Conservation (phyloP, 148 eudicot genomes). For the Dianthus caryophyllus region DNA sequence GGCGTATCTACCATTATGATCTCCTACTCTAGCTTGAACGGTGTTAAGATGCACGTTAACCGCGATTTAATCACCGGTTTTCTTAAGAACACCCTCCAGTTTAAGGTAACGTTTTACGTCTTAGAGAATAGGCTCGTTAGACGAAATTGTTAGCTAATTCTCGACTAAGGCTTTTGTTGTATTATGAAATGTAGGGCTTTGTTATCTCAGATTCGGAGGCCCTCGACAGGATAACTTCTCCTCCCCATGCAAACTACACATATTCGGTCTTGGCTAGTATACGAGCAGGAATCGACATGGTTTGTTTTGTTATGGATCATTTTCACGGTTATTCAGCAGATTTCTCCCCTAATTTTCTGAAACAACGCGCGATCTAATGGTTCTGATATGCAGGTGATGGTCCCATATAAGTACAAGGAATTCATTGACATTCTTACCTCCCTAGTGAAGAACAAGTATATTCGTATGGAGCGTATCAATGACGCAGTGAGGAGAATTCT, state of each 20-base stretch:
- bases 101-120: constrained; percentile 17
- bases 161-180: not conserved
- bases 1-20: constrained; percentile 34
- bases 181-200: constrained; percentile 19
- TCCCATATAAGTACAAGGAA: constrained; percentile 26
- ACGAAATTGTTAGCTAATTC: not conserved
- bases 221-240: constrained; percentile 29
- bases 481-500: constrained; percentile 37
- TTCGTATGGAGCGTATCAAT: constrained; percentile 31
- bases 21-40: constrained; percentile 34
- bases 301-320: not conserved
- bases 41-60: constrained; percentile 33
- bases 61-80: constrained; percentile 23
- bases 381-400: constrained; percentile 25
- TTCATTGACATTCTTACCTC: constrained; percentile 27
- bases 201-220: constrained; percentile 31
- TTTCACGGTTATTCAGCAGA: too few relatives aligned
- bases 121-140: not conserved
- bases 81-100: constrained; percentile 36
- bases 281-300: constrained; percentile 37
- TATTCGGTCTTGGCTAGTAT: constrained; percentile 30
- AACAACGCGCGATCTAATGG: not conserved
- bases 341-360: not conserved
- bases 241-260: constrained; percentile 29
- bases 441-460: constrained; percentile 26